Evolutionary conservation across 2,329 filamentous ascomycete genomes (phyloP).

Genomic region (Pseudopyricularia cyperi): DNA sequence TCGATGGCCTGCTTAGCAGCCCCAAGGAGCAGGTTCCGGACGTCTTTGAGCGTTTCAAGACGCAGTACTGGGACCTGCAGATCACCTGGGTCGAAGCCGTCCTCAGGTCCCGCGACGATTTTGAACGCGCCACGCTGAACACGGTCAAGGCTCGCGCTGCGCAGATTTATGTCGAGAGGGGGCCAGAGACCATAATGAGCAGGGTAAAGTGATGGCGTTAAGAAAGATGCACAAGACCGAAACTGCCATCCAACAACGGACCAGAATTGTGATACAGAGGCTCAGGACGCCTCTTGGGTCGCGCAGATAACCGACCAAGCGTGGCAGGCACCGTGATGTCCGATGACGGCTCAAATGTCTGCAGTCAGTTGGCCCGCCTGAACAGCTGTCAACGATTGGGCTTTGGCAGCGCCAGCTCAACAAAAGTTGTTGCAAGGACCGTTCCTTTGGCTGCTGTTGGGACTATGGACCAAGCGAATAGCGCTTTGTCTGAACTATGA

Average conservation of each 20-base stretch:
- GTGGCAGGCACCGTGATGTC: too few species aligned
- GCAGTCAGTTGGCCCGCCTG: too few species aligned
- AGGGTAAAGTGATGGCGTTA: slow-evolving; percentile 55
- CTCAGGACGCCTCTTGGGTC: too few species aligned
- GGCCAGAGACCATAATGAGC: slow-evolving; percentile 86
- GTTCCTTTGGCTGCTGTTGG: too few species aligned
- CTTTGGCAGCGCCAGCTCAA: too few species aligned
- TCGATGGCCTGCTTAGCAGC: slow-evolving; percentile 66
- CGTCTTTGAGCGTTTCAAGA: slow-evolving; percentile 75
- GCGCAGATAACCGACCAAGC: too few species aligned
- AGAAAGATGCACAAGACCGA: not conserved
- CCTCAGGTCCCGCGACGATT: slow-evolving; percentile 76
- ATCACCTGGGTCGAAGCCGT: slow-evolving; percentile 94
- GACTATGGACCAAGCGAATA: too few species aligned
- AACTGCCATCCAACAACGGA: not conserved
- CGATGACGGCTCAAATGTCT: too few species aligned
- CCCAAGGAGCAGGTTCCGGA: slow-evolving; percentile 62
- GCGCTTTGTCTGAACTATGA: too few species aligned
- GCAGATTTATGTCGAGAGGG: slow-evolving; percentile 67
- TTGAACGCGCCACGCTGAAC: slow-evolving; percentile 81
- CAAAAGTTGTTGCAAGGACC: too few species aligned
- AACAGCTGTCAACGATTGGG: too few species aligned
- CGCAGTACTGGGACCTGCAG: slow-evolving; percentile 83
- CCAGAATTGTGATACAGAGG: not conserved
- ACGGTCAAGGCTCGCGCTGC: slow-evolving; percentile 81